Base-by-base conservation (phyloP, 2,329 filamentous ascomycete genomes). In the Chaetomium strumarium region DNA sequence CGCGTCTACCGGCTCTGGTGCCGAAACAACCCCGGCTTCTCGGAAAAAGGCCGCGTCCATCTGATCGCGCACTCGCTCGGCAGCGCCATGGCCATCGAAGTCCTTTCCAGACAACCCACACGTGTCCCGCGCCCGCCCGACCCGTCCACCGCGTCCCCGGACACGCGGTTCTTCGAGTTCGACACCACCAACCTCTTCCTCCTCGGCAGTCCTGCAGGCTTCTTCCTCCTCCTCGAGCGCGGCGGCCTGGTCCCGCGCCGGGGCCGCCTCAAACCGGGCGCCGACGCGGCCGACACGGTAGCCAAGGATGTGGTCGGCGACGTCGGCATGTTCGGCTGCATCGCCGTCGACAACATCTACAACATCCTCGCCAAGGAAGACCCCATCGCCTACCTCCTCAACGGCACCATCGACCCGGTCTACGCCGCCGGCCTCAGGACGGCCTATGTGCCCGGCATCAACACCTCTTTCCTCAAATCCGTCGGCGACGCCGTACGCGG, bases 1-100 rank as follows among this genome's bases (percentile, higher is more conserved):
- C 82, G 92, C 5, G 88, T 99, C n/a, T 97, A 96, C 66, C 82
- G 88, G 16, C 77, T 97, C 1, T 99, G 93, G 93, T 96, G 91
- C 64, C 79, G 80, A 43, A 96, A 97, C 66, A 97, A 99, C 58
- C 87, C 90, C 0, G 88, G 85, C 0, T 99, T 99, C 63, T 75
- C 84, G 10, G 76, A 88, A 17, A 77, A 81, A 55, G 93, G 93
- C 7, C 84, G 89, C 9, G 90, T 97, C 1, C 93, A 99, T 69
- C 73, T 99, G 5, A 86, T 99, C 55, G 93, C 88, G 0, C 93
- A 99, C 67, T 96, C 91, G 0, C 78, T 99, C 1, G 93, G 93
- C 11, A 96, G 89, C 60, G 90, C 90, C 37, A 97, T 99, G 89
- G 86, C 91, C 2, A 74, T 96, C 36, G 93, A 99, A 60, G 85